phyloP scores from a whole-genome alignment of 2,329 filamentous ascomycete genomes.

The Aureobasidium sp. region DNA sequence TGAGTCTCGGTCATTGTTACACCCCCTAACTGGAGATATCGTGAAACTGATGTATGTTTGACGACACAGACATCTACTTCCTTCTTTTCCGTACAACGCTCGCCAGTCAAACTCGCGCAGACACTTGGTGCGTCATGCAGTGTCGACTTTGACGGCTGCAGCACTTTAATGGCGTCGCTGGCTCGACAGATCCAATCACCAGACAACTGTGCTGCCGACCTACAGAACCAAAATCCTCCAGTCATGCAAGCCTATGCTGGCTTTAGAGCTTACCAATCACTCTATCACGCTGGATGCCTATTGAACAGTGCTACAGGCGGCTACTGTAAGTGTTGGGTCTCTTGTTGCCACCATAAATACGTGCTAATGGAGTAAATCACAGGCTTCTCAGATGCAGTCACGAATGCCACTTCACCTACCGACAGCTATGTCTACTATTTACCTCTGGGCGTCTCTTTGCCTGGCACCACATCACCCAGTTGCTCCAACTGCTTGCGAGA shows the following conservation, averaged over 20 bases:
- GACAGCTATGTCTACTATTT: constrained; percentile 80
- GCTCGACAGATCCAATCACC: constrained; percentile 55
- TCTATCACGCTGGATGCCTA: constrained; percentile 76
- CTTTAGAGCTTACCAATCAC: constrained; percentile 63
- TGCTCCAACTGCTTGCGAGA: constrained; percentile 69
- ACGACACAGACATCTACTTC: constrained; percentile 61
- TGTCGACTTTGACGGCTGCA: constrained; percentile 58
- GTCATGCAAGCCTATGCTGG: constrained; percentile 68
- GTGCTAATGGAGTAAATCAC: neutral
- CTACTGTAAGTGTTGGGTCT: constrained; percentile 50
- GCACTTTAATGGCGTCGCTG: constrained; percentile 52
- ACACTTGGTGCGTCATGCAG: constrained; percentile 72
- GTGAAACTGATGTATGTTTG: neutral
- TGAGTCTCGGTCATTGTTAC: constrained; percentile 32
- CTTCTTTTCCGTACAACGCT: constrained; percentile 73
- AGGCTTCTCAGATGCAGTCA: constrained; percentile 71
- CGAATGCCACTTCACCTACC: constrained; percentile 59
- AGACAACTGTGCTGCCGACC: constrained; percentile 64
- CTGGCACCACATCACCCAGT: constrained; percentile 55
- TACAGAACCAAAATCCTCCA: constrained; percentile 54
- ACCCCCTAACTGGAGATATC: neutral
- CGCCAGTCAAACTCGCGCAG: constrained; percentile 61
- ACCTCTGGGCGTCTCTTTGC: constrained; percentile 65
- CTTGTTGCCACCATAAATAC: neutral
- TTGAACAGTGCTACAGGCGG: constrained; percentile 48